Base-by-base conservation (phyloP, 2,329 filamentous ascomycete genomes). In the Clarireedia monteithiana region DNA sequence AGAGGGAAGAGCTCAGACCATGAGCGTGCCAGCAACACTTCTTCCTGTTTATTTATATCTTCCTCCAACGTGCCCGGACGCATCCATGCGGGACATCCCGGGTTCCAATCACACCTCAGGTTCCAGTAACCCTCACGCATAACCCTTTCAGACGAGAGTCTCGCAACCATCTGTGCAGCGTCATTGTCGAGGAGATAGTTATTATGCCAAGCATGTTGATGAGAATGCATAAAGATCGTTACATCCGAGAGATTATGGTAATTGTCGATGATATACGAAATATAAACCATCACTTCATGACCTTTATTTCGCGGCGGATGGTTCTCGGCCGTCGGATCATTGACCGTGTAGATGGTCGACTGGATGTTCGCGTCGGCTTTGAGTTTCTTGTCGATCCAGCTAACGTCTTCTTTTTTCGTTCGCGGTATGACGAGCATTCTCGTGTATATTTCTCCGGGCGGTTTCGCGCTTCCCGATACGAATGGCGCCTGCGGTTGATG, bases 201-300 rank as follows among this genome's bases (percentile, higher is more conserved):
- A 36, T 62, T 67, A 45, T 68, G 67, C 66, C 66, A 68, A 4
- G 64, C 50, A 75, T 74, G 46, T 74, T 75, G 65, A 61, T 85
- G 81, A 2, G 80, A 75, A 53, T 69, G 67, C 57, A 68, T 62
- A 53, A 68, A 69, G 24, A 66, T 62, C 36, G 62, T 67, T 7
- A 66, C 61, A 52, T 67, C 64, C 4, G 64, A 59, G 2, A 85
- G 73, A 12, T 75, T 68, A 45, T 83, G 71, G 67, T 85, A 85
- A 65, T 82, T 74, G 60, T 85, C 80, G 65, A 85, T 81, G 59
- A 85, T 78, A 67, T 81, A 84, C 64, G 83, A 82, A 60, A 68
- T 58, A 36, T 67, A 66, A 4, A 65, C 59, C 64, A 67, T 63
- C 2, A 61, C 64, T 48, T 67, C 66, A 53, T 67, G 59, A 0